phyloP scores from a whole-genome alignment of 2,329 filamentous ascomycete species.

The Talaromyces albobiverticillius region DNA sequence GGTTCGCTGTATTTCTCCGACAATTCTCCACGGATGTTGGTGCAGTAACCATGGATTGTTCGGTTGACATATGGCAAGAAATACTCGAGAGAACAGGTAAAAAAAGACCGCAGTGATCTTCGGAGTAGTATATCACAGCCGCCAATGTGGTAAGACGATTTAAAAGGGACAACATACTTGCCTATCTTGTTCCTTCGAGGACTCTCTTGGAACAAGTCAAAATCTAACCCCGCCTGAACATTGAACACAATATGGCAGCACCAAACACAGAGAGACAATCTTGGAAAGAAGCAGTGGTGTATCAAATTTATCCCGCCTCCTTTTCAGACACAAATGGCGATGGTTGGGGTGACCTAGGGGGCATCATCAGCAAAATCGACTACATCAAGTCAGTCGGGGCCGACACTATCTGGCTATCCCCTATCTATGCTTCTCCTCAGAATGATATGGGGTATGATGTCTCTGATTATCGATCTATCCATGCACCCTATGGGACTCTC shows the following conservation, averaged over 20 bases:
- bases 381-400: constrained; percentile 27
- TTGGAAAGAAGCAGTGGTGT: constrained; percentile 9
- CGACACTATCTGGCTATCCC: constrained; percentile 38
- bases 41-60: too few relatives aligned
- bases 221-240: background rate
- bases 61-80: background rate
- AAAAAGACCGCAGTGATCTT: background rate
- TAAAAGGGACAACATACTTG: background rate
- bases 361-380: constrained; percentile 28
- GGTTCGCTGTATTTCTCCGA: constrained; percentile 5
- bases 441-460: constrained; percentile 59
- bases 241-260: constrained; percentile 2
- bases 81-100: background rate
- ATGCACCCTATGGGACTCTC: constrained; percentile 47
- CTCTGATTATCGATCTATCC: constrained; percentile 46
- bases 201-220: background rate
- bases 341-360: constrained; percentile 31
- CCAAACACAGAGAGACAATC: constrained; percentile 1
- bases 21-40: background rate
- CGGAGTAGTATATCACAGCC: background rate
- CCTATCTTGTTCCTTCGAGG: background rate
- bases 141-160: background rate
- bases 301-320: constrained; percentile 31
- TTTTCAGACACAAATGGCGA: constrained; percentile 35
- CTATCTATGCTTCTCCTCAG: constrained; percentile 51